Conservation (phyloP, 768 basidiomycete species). For the Trametes gibbosa region DNA sequence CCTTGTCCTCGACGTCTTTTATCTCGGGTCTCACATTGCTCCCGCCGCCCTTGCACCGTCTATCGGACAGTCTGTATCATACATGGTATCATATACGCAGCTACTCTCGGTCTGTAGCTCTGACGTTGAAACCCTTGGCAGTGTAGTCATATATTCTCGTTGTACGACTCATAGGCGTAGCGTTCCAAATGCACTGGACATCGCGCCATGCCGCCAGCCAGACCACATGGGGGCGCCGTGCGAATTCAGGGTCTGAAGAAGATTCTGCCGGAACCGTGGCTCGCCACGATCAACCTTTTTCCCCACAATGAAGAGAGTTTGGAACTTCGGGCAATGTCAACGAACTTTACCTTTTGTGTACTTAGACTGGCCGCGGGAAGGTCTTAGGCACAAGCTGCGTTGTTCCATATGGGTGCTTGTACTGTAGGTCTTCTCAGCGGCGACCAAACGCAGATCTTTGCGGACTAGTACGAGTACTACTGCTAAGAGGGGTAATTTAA, state of each 20-base stretch:
- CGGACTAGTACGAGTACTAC: too few species aligned
- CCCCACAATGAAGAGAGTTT: too few species aligned
- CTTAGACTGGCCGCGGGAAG: too few species aligned
- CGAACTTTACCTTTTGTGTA: too few species aligned
- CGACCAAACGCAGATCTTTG: too few species aligned
- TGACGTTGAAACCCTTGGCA: not conserved
- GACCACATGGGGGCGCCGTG: not conserved
- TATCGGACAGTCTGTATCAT: conserved; percentile 14
- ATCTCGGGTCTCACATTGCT: not conserved
- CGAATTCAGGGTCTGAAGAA: not conserved
- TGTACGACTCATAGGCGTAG: too few species aligned
- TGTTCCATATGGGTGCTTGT: too few species aligned
- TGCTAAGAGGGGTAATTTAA: too few species aligned
- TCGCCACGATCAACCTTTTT: not conserved
- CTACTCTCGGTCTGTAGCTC: conserved; percentile 3
- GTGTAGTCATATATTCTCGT: not conserved
- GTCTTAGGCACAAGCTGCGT: too few species aligned
- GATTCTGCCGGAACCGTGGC: not conserved
- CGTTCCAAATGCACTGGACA: not conserved
- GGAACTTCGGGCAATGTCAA: too few species aligned
- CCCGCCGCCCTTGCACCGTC: not conserved
- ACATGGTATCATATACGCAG: conserved; percentile 6
- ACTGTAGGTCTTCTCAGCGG: too few species aligned
- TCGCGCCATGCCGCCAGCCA: not conserved
- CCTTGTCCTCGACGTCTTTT: not conserved